A percentile compares a stretch with the other conserved stretches of the same genome.
These are phyloP conservation scores for Thecaphora thlaspeos DNA, from an alignment of 1,284 basidiomycete genomes.

Conservation along the genomic window DNA sequence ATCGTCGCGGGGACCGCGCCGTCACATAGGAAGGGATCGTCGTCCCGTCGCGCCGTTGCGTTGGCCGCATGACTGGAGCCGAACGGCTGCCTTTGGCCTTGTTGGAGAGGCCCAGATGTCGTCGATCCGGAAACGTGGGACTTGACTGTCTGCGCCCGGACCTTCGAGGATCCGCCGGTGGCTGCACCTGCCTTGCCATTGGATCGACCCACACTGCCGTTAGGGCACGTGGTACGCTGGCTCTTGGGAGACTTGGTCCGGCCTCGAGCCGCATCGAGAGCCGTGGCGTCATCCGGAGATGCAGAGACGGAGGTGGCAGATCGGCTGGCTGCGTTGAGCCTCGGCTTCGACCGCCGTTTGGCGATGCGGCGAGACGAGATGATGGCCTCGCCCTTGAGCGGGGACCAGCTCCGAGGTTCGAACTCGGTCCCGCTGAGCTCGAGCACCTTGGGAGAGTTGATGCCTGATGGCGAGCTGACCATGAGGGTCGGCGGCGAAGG, in stretches of 20 bases:
- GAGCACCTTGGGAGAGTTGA: slow-evolving; percentile 30
- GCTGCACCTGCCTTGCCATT: not conserved
- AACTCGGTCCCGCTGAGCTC: slow-evolving; percentile 24
- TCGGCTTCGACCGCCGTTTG: slow-evolving; percentile 15
- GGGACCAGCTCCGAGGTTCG: slow-evolving; percentile 28
- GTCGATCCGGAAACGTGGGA: not conserved
- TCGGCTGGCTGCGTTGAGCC: not conserved
- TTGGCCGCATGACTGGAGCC: not conserved
- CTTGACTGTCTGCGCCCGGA: not conserved
- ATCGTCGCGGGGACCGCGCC: slow-evolving; percentile 1
- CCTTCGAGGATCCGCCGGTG: not conserved
- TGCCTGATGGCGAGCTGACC: slow-evolving; percentile 31
- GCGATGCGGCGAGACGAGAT: slow-evolving; percentile 18
- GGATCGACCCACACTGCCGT: not conserved
- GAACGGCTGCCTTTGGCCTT: not conserved
- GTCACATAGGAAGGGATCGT: slow-evolving; percentile 10
- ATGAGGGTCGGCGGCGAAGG: slow-evolving; percentile 28
- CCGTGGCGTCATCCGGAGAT: too few relatives aligned
- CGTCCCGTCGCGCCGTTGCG: not conserved
- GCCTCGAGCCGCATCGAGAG: not conserved
- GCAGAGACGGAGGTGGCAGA: not conserved
- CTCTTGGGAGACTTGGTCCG: not conserved
- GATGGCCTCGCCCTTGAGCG: slow-evolving; percentile 11
- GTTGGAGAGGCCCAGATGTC: not conserved
- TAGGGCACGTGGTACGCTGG: not conserved